Base-by-base conservation (phyloP, 176 grass and related monocot genomes). In the Musa schizocarpa region DNA sequence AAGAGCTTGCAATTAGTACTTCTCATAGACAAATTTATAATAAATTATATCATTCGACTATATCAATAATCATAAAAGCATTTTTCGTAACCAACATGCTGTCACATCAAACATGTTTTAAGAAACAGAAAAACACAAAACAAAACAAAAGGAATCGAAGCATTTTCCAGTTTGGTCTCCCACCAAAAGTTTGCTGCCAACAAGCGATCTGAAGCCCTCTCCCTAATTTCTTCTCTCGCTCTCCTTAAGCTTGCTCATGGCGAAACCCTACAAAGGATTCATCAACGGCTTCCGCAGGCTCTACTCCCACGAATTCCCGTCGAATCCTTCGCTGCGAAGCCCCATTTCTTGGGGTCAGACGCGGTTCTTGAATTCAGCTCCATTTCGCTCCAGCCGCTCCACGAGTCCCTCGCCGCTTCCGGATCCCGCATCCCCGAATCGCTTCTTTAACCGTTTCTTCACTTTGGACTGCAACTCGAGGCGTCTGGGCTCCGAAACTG, bases 211-310 rank as follows among this genome's bases (percentile, higher is more conserved):
- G 29, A 3, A 0, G 2, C 29, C 29, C 29, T 29, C 34, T 43
- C 34, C 34, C 34, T 43, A 43, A 5, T 43, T 43, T 43, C 4
- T 43, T 3, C 34, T 43, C 4, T 34, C 29, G 29, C 4, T 43
- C 34, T 43, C 34, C 34, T 43, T 43, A 43, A 43, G 34, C 34
- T 43, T 43, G 34, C 34, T 43, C 76, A 87, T 87, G 85, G 81
- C 85, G 72, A 87, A 72, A 65, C 76, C 85, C 63, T 76, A 76
- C 11, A 83, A 79, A 63, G 69, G 76, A 73, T 63, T 78, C 49
- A 56, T 83, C 25, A 20, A 68, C 77, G 74, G 50, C 85, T 63
- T 87, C 54, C 81, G 74, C 52, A 83, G 72, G 64, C 65, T 87
- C 70, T 80, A 55, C 63, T 66, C 64, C 17, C 65, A 82, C 65